phyloP scores from a whole-genome alignment of 371 early-diverging fungal genomes.

The Rhizomucor miehei region DNA sequence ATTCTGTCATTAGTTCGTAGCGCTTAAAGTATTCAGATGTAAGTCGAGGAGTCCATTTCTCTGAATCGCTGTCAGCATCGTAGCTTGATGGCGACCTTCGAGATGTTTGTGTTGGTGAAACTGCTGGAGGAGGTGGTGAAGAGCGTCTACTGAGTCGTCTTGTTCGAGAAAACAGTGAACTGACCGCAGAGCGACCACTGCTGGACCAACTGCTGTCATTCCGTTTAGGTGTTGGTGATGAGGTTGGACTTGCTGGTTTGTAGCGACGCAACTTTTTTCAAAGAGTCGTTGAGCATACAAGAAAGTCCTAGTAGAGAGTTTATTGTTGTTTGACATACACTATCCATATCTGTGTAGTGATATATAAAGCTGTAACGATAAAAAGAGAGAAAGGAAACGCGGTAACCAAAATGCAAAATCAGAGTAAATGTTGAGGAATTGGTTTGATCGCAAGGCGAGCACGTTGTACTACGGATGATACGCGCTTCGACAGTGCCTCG shows the following conservation, averaged over 20 bases:
- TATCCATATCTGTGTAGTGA: too few relatives aligned
- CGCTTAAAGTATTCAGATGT: constrained; percentile 16
- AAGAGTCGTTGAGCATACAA: too few relatives aligned
- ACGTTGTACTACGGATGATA: constrained; percentile 27
- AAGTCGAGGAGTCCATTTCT: neutral
- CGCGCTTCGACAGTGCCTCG: constrained; percentile 28
- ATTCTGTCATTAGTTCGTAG: constrained; percentile 20
- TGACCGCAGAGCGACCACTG: neutral
- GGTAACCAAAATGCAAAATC: too few relatives aligned
- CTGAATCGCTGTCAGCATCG: constrained; percentile 6
- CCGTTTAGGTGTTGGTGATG: too few relatives aligned
- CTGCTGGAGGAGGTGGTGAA: neutral
- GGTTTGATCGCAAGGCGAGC: constrained; percentile 35
- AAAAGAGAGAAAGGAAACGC: too few relatives aligned
- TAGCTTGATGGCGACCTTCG: neutral
- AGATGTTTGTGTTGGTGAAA: neutral
- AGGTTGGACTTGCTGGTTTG: too few relatives aligned
- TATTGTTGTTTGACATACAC: too few relatives aligned
- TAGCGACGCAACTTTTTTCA: too few relatives aligned
- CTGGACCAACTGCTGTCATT: too few relatives aligned
- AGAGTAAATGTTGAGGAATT: constrained; percentile 5
- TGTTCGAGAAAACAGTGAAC: neutral
- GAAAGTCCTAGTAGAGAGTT: too few relatives aligned
- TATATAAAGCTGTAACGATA: too few relatives aligned
- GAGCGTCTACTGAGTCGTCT: constrained; percentile 3